Percentiles rank a stretch among this genome's conserved stretches.
Conservation (phyloP, 1,284 basidiomycete genomes). For the Tylopilus orsonianus region DNA sequence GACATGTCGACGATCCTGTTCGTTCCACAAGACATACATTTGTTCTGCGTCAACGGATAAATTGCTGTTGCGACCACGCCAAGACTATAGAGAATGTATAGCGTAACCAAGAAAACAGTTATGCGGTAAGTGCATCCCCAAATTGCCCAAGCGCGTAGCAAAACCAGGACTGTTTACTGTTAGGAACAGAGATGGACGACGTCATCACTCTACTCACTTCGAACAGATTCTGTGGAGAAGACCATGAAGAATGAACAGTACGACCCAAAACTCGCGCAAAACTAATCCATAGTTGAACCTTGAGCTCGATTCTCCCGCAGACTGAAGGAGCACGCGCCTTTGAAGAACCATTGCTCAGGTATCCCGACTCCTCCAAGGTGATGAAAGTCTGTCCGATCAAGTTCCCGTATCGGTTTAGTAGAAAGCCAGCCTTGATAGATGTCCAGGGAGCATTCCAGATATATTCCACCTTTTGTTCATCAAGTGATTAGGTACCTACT, state of each 20-base stretch:
- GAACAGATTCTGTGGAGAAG: neutral
- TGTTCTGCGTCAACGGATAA: neutral
- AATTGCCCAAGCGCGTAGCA: neutral
- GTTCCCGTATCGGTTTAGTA: neutral
- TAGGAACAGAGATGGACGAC: neutral
- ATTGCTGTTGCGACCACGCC: neutral
- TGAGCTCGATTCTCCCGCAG: neutral
- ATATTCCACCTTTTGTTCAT: neutral
- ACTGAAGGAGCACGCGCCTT: neutral
- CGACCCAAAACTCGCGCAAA: neutral
- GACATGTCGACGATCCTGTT: no score
- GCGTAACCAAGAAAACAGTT: neutral
- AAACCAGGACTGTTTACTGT: neutral
- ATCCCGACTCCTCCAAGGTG: neutral
- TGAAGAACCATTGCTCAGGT: neutral
- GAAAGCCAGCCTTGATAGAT: neutral
- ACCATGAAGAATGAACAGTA: neutral
- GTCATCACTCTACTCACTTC: conserved; percentile 1
- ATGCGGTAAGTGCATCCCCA: neutral
- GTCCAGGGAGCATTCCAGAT: neutral
- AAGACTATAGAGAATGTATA: neutral
- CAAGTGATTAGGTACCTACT: neutral
- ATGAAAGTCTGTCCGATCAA: neutral
- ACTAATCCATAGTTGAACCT: neutral
- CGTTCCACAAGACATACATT: neutral